Evolutionary conservation across 2,329 filamentous ascomycete species (phyloP).

Genomic region (Aspergillus sp.): DNA sequence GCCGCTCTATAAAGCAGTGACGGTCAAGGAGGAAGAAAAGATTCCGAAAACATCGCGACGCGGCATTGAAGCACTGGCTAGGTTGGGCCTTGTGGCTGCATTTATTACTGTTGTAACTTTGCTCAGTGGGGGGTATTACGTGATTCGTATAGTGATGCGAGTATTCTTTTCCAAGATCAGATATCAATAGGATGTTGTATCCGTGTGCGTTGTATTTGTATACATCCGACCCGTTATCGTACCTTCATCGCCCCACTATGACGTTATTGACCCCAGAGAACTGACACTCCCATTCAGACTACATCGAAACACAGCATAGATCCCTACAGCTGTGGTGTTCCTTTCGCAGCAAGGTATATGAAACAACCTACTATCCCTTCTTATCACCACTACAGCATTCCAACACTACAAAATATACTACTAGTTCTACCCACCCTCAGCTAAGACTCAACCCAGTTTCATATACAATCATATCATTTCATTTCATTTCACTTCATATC

Average conservation of each 20-base stretch:
- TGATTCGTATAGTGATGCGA: slow-evolving; percentile 10
- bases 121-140: slow-evolving; percentile 12
- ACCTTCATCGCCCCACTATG: not conserved
- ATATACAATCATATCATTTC: not conserved
- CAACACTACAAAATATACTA: not conserved
- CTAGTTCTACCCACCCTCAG: not conserved
- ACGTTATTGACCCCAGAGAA: not conserved
- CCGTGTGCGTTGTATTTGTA: not conserved
- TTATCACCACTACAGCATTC: no score
- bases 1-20: no score
- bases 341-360: no score
- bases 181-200: not conserved
- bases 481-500: slow-evolving; percentile 1
- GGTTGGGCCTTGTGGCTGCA: slow-evolving; percentile 28
- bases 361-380: no score
- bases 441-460: not conserved
- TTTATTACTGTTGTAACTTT: slow-evolving; percentile 15
- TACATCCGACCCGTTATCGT: slow-evolving; percentile 4
- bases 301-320: not conserved
- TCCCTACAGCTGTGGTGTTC: no score
- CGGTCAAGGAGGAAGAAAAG: no score
- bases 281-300: not conserved
- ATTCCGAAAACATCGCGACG: slow-evolving; percentile 21
- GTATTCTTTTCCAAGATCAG: not conserved
- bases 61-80: slow-evolving; percentile 31